These are phyloP conservation scores for Quercus robur DNA, from an alignment of 306 rosid species.

Conservation along the genomic window DNA sequence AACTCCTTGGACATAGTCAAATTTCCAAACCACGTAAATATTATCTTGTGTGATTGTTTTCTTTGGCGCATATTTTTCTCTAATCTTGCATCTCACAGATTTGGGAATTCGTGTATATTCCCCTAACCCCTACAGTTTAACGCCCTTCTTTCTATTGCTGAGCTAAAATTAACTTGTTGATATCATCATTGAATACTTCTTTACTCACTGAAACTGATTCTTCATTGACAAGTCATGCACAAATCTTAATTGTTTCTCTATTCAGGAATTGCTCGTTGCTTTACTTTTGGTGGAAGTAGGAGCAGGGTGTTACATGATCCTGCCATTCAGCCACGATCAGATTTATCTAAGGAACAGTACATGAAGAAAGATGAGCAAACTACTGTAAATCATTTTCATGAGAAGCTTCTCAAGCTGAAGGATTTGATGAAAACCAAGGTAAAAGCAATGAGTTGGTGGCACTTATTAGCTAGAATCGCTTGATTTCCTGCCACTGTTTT, in stretches of 20 bases:
- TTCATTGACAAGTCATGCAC: neutral
- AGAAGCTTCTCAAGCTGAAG: conserved; percentile 91
- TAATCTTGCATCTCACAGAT: too few species aligned
- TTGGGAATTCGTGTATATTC: too few species aligned
- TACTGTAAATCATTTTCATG: conserved; percentile 83
- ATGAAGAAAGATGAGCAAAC: conserved; percentile 77
- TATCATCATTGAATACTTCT: neutral
- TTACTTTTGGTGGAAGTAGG: conserved; percentile 90
- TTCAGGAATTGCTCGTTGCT: conserved; percentile 91
- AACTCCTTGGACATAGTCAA: too few species aligned
- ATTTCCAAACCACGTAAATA: too few species aligned
- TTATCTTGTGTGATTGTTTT: too few species aligned
- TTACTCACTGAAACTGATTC: neutral
- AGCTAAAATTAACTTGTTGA: neutral
- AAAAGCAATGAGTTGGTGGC: neutral
- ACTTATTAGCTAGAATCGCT: neutral
- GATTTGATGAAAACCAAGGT: conserved; percentile 94
- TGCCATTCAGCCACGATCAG: conserved; percentile 53
- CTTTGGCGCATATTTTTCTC: too few species aligned
- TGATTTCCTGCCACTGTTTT: neutral
- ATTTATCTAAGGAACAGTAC: conserved; percentile 65
- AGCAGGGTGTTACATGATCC: conserved; percentile 68
- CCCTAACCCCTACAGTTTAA: neutral
- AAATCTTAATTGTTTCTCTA: conserved; percentile 2
- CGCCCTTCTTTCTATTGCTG: neutral